Percentiles rank a stretch among this genome's conserved stretches.
phyloP scores from a whole-genome alignment of 257 asterid genomes.

The Vinca minor region DNA sequence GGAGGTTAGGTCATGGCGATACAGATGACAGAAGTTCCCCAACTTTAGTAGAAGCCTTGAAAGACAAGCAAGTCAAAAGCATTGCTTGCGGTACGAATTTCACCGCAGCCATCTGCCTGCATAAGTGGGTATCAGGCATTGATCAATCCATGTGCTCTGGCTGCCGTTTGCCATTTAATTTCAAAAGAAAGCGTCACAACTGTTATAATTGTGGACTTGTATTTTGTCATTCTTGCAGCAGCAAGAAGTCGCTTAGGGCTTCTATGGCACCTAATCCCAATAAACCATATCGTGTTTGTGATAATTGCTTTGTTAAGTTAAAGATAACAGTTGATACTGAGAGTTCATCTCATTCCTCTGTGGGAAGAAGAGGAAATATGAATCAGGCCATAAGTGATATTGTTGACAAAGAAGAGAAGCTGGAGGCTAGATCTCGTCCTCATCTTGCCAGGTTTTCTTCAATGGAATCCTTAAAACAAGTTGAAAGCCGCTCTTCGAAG shows the following conservation, averaged over 20 bases:
- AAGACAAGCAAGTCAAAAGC: constrained; percentile 88
- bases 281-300: constrained; percentile 88
- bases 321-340: constrained; percentile 69
- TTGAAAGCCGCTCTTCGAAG: constrained; percentile 62
- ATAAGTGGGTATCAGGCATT: constrained; percentile 82
- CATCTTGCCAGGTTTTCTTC: constrained; percentile 75
- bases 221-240: constrained; percentile 89
- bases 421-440: constrained; percentile 55
- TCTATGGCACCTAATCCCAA: constrained; percentile 91
- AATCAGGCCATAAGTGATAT: constrained; percentile 45
- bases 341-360: constrained; percentile 54
- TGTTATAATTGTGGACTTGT: constrained; percentile 92
- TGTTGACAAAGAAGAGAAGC: constrained; percentile 60
- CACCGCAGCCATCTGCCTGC: constrained; percentile 84
- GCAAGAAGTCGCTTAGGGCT: constrained; percentile 82
- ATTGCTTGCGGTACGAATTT: constrained; percentile 85
- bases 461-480: constrained; percentile 80
- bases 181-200: constrained; percentile 88
- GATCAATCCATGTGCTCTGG: constrained; percentile 97
- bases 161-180: constrained; percentile 76
- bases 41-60: constrained; percentile 72
- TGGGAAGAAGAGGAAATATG: constrained; percentile 64
- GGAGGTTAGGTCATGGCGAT: constrained; percentile 92
- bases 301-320: constrained; percentile 64
- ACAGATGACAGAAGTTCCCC: constrained; percentile 67